A percentile compares a stretch with the other conserved stretches of the same genome.
These are phyloP conservation scores for Auriscalpium orientale DNA, from an alignment of 768 basidiomycete genomes.

Conservation along the genomic window DNA sequence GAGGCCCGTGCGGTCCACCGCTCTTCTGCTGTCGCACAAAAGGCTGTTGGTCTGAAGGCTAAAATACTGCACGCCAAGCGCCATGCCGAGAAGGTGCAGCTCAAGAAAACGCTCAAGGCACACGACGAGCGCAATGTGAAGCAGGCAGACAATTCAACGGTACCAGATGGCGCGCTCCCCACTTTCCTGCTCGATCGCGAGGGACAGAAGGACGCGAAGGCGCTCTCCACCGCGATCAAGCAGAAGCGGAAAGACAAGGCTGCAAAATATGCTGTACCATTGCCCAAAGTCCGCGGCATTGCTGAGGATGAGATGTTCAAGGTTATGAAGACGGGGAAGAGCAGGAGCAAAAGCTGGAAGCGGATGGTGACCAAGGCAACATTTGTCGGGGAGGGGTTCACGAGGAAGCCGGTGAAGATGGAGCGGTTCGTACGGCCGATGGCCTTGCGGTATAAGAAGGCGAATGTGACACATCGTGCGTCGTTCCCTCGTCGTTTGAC, in stretches of 20 bases:
- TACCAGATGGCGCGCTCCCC: constrained; percentile 87
- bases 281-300: constrained; percentile 96
- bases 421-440: constrained; percentile 96
- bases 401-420: constrained; percentile 97
- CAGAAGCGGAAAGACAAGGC: constrained; percentile 99
- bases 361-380: constrained; percentile 99
- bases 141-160: constrained; percentile 75
- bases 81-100: constrained; percentile 95
- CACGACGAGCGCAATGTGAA: constrained; percentile 99
- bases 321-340: constrained; percentile 96
- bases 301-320: constrained; percentile 99
- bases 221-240: constrained; percentile 91
- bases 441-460: constrained; percentile 96
- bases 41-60: constrained; percentile 93
- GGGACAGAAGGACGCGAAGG: constrained; percentile 97
- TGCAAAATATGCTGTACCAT: constrained; percentile 92
- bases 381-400: constrained; percentile 97
- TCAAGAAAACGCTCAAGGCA: constrained; percentile 99
- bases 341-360: constrained; percentile 95
- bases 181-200: constrained; percentile 96
- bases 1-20: constrained; percentile 73
- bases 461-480: constrained; percentile 97
- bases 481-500: constrained; percentile 3
- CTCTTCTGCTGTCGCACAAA: constrained; percentile 81
- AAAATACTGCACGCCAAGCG: constrained; percentile 97